These are phyloP conservation scores for Monosporascus sp. DNA, from an alignment of 2,329 filamentous ascomycete species.

Conservation along the genomic window DNA sequence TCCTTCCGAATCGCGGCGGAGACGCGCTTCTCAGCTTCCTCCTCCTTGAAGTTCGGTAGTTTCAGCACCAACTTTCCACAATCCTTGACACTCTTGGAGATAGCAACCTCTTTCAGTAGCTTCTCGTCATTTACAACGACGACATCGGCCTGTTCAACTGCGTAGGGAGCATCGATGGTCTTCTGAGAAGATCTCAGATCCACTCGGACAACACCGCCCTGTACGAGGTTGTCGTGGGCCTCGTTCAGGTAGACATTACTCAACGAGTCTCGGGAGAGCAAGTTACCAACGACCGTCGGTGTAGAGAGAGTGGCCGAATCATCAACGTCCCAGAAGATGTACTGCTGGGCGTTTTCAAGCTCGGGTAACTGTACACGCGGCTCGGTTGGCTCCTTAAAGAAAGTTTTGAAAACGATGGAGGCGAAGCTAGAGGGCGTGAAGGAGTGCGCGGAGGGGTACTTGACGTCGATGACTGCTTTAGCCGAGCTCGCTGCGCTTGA, in stretches of 20 bases:
- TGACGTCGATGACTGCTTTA: slow-evolving; percentile 72
- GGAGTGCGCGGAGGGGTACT: slow-evolving; percentile 69
- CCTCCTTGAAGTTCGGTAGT: slow-evolving; percentile 74
- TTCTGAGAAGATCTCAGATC: slow-evolving; percentile 82
- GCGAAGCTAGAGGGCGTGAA: slow-evolving; percentile 52
- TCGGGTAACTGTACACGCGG: slow-evolving; percentile 32
- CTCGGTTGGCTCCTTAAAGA: slow-evolving; percentile 48
- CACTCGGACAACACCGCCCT: slow-evolving; percentile 75
- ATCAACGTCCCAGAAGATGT: slow-evolving; percentile 90
- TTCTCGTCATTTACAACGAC: slow-evolving; percentile 74
- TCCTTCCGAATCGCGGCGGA: slow-evolving; percentile 64
- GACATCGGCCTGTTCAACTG: slow-evolving; percentile 73
- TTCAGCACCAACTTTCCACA: slow-evolving; percentile 71
- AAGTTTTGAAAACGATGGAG: slow-evolving; percentile 44
- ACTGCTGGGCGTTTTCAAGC: slow-evolving; percentile 67
- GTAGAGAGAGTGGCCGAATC: slow-evolving; percentile 62
- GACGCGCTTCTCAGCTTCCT: slow-evolving; percentile 84
- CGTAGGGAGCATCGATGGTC: slow-evolving; percentile 78
- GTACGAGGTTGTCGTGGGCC: slow-evolving; percentile 59
- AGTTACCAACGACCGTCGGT: slow-evolving; percentile 52
- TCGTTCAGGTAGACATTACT: slow-evolving; percentile 57
- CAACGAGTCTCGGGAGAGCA: slow-evolving; percentile 68
- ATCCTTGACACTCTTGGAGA: slow-evolving; percentile 64
- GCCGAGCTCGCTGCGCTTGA: slow-evolving; percentile 58
- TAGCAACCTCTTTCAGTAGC: slow-evolving; percentile 71